Evolutionary conservation across 345 rosid genomes (phyloP).

Genomic region (Microcos paniculata): DNA sequence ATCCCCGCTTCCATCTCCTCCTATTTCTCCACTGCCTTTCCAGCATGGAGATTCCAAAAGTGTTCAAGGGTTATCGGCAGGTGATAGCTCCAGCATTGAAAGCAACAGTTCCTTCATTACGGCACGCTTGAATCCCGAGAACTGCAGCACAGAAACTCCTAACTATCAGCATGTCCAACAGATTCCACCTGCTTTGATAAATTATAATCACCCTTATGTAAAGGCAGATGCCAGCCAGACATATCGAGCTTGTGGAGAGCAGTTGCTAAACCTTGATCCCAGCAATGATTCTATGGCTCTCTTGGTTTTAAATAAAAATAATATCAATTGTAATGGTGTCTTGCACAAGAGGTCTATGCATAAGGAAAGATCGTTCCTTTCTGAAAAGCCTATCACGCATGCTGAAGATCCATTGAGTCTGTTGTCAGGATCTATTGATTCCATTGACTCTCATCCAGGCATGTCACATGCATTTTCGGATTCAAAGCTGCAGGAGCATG

Average conservation of each 20-base stretch:
- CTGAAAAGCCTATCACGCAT: slow-evolving; percentile 34
- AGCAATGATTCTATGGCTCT: slow-evolving; percentile 18
- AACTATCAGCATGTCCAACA: slow-evolving; percentile 21
- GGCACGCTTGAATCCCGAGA: slow-evolving; percentile 37
- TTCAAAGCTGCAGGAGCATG: slow-evolving; percentile 53
- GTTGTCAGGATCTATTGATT: slow-evolving; percentile 44
- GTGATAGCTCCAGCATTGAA: slow-evolving; percentile 46
- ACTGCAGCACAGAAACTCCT: slow-evolving; percentile 24
- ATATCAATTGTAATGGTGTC: slow-evolving; percentile 27
- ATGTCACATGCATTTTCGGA: slow-evolving; percentile 63
- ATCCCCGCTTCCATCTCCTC: slow-evolving; percentile 40
- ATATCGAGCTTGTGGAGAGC: slow-evolving; percentile 30
- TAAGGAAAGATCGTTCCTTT: slow-evolving; percentile 34
- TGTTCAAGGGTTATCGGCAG: slow-evolving; percentile 28
- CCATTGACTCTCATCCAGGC: slow-evolving; percentile 40
- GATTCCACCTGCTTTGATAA: slow-evolving; percentile 14
- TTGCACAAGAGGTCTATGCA: slow-evolving; percentile 31
- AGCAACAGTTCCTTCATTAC: slow-evolving; percentile 49
- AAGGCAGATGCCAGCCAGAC: slow-evolving; percentile 32
- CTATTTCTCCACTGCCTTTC: slow-evolving; percentile 44
- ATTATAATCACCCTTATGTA: slow-evolving; percentile 28
- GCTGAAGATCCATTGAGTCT: slow-evolving; percentile 31
- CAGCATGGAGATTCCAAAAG: slow-evolving; percentile 39
- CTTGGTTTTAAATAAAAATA: slow-evolving; percentile 19
- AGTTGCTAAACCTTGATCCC: slow-evolving; percentile 24